Base-by-base conservation (phyloP, 495 filamentous ascomycete species). In the Letharia lupina region DNA sequence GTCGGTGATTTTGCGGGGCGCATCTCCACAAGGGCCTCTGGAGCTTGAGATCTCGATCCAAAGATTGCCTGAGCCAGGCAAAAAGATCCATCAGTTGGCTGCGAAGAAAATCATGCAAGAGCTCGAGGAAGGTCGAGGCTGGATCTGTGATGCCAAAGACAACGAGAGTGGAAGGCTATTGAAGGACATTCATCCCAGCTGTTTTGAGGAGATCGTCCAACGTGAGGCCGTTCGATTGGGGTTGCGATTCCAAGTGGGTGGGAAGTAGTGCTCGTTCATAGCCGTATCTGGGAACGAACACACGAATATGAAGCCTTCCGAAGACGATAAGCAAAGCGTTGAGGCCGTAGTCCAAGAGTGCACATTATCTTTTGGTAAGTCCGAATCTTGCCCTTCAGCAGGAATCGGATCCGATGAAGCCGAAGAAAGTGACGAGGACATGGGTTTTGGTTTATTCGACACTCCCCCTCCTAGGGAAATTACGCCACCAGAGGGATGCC, bases 181-280 rank as follows among this genome's bases (percentile, higher is more conserved):
- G 61, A 74, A 82, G 12, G 76, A 76, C 59, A 4, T 39, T 39
- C 80, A 80, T 64, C 66, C 73, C 6, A 77, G 79, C 42, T 78
- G 75, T 57, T 82, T 83, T 70, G 69, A 78, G 8, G 79, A 86
- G 56, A 77, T 88, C 70, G 83, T 83, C 2, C 77, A 84, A 69
- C 79, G 78, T n/a, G 88, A 91, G 73, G 87, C 81, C 12, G 37
- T 88, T 7, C 72, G 81, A 1, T 75, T 91, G 0, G 88, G 88
- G 0, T 79, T 84, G 50, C 76, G 79, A 40, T 91, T 82, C 69
- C 86, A 87, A 63, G 81, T 90, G 16, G 83, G 81, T 4, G 82
- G 85, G 1, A 88, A 86, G 69, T 87, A 83, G 81, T 88, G 85
- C 67, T 86, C 84, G 0, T 91, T 91, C 64, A 85, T 91, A 9